phyloP scores from a whole-genome alignment of 495 filamentous ascomycete genomes.

The Tuber indicum region DNA sequence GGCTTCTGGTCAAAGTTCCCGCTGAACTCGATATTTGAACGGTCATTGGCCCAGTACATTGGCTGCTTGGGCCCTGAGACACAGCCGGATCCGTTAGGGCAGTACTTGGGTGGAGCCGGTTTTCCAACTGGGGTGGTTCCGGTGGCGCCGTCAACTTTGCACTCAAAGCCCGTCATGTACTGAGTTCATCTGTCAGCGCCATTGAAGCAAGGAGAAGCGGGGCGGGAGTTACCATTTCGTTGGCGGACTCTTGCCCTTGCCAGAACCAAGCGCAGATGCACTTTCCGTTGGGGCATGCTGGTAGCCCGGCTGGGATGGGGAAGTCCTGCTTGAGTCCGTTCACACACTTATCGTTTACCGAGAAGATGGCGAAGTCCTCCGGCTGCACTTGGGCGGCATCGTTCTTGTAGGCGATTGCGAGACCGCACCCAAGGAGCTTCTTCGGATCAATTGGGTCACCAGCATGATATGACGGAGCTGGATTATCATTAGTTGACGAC shows the following conservation, averaged over 20 bases:
- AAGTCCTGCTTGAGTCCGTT: conserved; percentile 43
- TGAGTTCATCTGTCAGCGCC: conserved; percentile 12
- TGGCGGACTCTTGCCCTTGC: conserved; percentile 50
- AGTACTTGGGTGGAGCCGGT: conserved; percentile 47
- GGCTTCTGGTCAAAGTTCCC: conserved; percentile 40
- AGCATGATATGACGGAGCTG: conserved; percentile 46
- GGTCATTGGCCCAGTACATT: conserved; percentile 42
- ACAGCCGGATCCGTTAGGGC: conserved; percentile 46
- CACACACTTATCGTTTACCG: conserved; percentile 46
- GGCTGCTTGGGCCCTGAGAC: conserved; percentile 51
- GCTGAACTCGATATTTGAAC: conserved; percentile 44
- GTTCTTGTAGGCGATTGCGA: conserved; percentile 52
- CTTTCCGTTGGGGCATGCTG: conserved; percentile 48
- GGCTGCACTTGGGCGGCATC: conserved; percentile 48
- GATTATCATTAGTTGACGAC: conserved; percentile 44
- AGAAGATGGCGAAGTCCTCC: conserved; percentile 52
- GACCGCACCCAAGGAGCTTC: conserved; percentile 48
- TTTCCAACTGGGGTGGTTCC: conserved; percentile 44
- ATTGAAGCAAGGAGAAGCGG: conserved; percentile 1
- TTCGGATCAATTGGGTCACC: conserved; percentile 45
- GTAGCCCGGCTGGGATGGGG: conserved; percentile 47
- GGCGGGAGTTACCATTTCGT: conserved; percentile 46
- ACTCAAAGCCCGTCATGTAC: conserved; percentile 54
- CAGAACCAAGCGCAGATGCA: conserved; percentile 56
- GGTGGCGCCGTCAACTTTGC: conserved; percentile 49